phyloP scores from a whole-genome alignment of 495 filamentous ascomycete genomes.

The Ascobolus immersus region DNA sequence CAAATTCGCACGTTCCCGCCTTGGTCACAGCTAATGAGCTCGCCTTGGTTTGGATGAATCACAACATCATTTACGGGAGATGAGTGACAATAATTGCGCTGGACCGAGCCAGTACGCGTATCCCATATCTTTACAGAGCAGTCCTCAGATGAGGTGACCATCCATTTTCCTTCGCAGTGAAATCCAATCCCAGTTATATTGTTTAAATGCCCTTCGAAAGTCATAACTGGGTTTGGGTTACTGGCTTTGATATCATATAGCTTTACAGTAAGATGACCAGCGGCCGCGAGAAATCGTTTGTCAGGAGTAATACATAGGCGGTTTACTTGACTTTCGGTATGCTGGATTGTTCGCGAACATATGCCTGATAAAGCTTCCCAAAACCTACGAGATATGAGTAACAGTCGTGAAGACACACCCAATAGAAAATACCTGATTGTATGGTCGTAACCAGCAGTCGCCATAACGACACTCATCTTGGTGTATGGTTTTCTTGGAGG shows the following conservation, averaged over 20 bases:
- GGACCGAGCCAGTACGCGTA: slow-evolving; percentile 61
- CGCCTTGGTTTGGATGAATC: slow-evolving; percentile 94
- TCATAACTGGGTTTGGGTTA: slow-evolving; percentile 72
- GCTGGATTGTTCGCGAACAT: slow-evolving; percentile 90
- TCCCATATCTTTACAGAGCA: slow-evolving; percentile 98
- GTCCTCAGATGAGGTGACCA: slow-evolving; percentile 97
- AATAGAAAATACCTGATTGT: slow-evolving; percentile 49
- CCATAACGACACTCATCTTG: slow-evolving; percentile 15
- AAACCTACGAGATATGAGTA: slow-evolving; percentile 31
- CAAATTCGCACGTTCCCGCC: slow-evolving; percentile 82
- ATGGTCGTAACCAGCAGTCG: slow-evolving; percentile 84
- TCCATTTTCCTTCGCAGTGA: slow-evolving; percentile 97
- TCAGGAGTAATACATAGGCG: slow-evolving; percentile 94
- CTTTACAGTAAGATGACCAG: slow-evolving; percentile 82
- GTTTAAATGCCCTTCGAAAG: slow-evolving; percentile 81
- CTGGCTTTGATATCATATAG: slow-evolving; percentile 94
- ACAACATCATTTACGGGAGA: slow-evolving; percentile 83
- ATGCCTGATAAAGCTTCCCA: slow-evolving; percentile 97
- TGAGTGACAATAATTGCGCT: slow-evolving; percentile 76
- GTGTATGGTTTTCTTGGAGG: too few relatives aligned
- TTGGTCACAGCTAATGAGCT: slow-evolving; percentile 86
- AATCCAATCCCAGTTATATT: slow-evolving; percentile 94
- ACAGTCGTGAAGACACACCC: slow-evolving; percentile 2
- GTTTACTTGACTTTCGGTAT: slow-evolving; percentile 94
- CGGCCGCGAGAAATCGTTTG: slow-evolving; percentile 83